Evolutionary conservation across 2,329 filamentous ascomycete species (phyloP).

Genomic region (Neonectria sp.): DNA sequence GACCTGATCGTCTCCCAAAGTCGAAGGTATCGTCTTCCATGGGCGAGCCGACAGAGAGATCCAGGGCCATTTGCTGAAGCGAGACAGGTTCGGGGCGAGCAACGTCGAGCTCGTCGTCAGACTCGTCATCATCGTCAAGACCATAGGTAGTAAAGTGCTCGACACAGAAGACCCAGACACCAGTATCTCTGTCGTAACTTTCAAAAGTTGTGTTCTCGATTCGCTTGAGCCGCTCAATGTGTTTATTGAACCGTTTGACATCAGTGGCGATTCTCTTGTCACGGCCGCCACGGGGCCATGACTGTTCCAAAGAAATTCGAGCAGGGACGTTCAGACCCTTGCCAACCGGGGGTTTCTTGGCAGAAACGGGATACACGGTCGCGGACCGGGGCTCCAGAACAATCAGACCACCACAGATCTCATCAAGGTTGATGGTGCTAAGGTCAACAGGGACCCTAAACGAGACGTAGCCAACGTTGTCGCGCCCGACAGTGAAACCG

Average conservation of each 20-base stretch:
- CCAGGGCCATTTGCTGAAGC: slow-evolving; percentile 36
- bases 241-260: slow-evolving; percentile 81
- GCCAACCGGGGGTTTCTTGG: slow-evolving; percentile 86
- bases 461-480: slow-evolving; percentile 83
- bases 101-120: slow-evolving; percentile 65
- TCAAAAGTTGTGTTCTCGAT: slow-evolving; percentile 88
- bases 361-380: slow-evolving; percentile 86
- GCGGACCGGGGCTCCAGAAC: slow-evolving; percentile 83
- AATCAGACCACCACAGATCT: slow-evolving; percentile 84
- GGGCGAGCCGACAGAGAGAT: slow-evolving; percentile 43
- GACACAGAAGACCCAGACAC: slow-evolving; percentile 93
- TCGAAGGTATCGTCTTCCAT: slow-evolving; percentile 72
- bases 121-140: slow-evolving; percentile 83
- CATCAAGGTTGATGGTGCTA: slow-evolving; percentile 82
- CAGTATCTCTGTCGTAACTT: slow-evolving; percentile 83
- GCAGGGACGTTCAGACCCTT: slow-evolving; percentile 94
- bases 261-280: slow-evolving; percentile 69
- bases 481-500: slow-evolving; percentile 85
- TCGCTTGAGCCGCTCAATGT: slow-evolving; percentile 84
- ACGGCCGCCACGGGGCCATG: slow-evolving; percentile 81
- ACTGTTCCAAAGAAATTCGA: slow-evolving; percentile 89
- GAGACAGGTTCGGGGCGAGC: slow-evolving; percentile 40
- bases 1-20: slow-evolving; percentile 64
- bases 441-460: slow-evolving; percentile 90
- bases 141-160: slow-evolving; percentile 98